Base-by-base conservation (phyloP, 306 rosid genomes). In the Fragaria iinumae region DNA sequence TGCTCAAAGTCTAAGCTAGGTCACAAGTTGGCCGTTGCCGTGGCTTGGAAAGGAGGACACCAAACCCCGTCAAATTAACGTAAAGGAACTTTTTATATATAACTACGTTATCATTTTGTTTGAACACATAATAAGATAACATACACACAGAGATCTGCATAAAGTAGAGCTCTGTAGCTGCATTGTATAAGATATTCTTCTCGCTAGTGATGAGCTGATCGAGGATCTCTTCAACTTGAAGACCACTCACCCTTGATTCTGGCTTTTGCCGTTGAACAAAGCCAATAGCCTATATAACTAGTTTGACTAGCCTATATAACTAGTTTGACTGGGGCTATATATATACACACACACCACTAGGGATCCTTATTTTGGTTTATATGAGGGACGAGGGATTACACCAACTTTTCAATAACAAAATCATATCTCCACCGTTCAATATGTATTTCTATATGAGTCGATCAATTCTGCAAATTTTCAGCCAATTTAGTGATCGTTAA, bases 221-320 rank as follows among this genome's bases (percentile, higher is more conserved):
- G 73, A 81, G 75, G 77, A 79, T 82, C 84, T 74, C 77, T 84
- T 63, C 80, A 71, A 77, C 75, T 86, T 83, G 83, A 77, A 81
- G 81, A 68, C 81, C 80, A 81, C 83, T 6, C 43, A 59, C 44
- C 83, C 86, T 76, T 56, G 63, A 82, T 84, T 79, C 69, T 47
- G 75, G 85, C 85, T 20, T 84, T 56, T 18, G 52, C 76, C 67
- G 79, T 72, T 81, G 64, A 60, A 83, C 48, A 62, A 67, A 17
- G 60, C 60, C 60, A 55, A 8, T 50, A 16, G 21, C 56, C 27
- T 55, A n/a, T 50, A 48, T 55, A 70, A 11, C 36, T 69, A 25
- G 79, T 43, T 43, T 43, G 11, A 43, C 43, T 32, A 3, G 36
- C 36, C 36, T 32, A 32, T 32, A 32, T 3, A 32, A 32, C 36